Conservation (phyloP, 352 stramenopile genomes). For the Pythium phragmiticola region DNA sequence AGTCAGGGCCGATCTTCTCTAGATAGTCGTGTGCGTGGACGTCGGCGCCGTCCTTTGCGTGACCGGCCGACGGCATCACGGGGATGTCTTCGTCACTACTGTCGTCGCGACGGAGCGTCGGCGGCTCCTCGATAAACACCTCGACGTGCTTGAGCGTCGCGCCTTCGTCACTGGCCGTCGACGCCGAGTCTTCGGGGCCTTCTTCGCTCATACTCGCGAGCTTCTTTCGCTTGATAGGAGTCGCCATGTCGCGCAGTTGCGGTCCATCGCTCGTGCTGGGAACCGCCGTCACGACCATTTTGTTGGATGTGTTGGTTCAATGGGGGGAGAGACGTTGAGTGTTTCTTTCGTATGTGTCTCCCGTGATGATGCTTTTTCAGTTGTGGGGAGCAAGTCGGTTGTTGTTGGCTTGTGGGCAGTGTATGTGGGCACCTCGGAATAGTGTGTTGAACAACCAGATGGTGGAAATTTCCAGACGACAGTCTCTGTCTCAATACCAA, state of each 20-base stretch:
- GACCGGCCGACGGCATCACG: slow-evolving; percentile 15
- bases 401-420: slow-evolving; percentile 4
- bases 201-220: slow-evolving; percentile 13
- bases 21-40: neutral
- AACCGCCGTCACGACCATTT: slow-evolving; percentile 20
- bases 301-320: slow-evolving; percentile 5
- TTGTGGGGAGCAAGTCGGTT: slow-evolving; percentile 6
- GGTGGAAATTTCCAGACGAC: slow-evolving; percentile 15
- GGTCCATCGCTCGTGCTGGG: slow-evolving; percentile 10
- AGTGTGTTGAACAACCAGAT: neutral
- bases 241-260: slow-evolving; percentile 10
- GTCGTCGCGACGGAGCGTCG: neutral
- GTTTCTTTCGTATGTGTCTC: slow-evolving; percentile 4
- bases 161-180: slow-evolving; percentile 11
- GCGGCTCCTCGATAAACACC: neutral
- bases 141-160: slow-evolving; percentile 7
- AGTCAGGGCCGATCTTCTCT: neutral
- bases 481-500: slow-evolving; percentile 15
- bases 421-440: neutral
- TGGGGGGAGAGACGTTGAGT: neutral
- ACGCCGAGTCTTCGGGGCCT: slow-evolving; percentile 12
- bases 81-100: slow-evolving; percentile 15
- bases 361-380: slow-evolving; percentile 11
- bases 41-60: slow-evolving; percentile 10
- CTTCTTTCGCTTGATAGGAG: neutral